Base-by-base conservation (phyloP, 1,284 basidiomycete species). In the Earliella scabrosa region DNA sequence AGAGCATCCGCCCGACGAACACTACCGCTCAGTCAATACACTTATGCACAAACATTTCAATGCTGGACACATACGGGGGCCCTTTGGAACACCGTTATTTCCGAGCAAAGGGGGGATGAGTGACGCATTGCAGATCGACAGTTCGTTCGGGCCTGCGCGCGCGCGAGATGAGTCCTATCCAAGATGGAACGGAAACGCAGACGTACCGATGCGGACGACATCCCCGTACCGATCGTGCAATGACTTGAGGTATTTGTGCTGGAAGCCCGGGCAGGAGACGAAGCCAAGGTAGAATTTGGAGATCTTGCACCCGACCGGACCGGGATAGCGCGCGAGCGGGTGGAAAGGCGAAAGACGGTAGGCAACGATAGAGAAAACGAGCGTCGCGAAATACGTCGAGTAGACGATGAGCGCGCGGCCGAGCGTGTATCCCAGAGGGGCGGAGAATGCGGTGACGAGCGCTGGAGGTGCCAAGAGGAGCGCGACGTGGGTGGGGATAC, bases 331-430 rank as follows among this genome's bases (percentile, higher is more conserved):
- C 2, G 67, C 62, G 16, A 73, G 66, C 1, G 70, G 69, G 45
- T 73, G 72, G 27, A 69, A 56, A 0, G 71, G 71, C 0, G 71
- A 72, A 16, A 68, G 14, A 4, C 72, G 67, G 44, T 73, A 72
- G 4, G 59, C 13, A 2, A 61, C 32, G 29, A 67, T 64, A 3
- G 65, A 66, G 2, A 45, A 10, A 0, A 55, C 26, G 11, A 68
- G 55, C 2, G 55, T 58, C 2, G 49, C 31, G 18, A 26, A 14
- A n/a, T 36, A 40, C 29, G 29, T 31, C 13, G 29, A 31, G 29
- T 31, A 31, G 6, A 31, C 13, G 7, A 13, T 31, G 29, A 31
- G 29, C 29, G 29, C 29, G 13, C 29, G 29, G 13, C 29, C 13
- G 7, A 31, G 29, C 29, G 29, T 6, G 7, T 13, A 31, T 6